Evolutionary conservation across 139 green algal genomes (phyloP).

Genomic region (Pleodorina starrii): DNA sequence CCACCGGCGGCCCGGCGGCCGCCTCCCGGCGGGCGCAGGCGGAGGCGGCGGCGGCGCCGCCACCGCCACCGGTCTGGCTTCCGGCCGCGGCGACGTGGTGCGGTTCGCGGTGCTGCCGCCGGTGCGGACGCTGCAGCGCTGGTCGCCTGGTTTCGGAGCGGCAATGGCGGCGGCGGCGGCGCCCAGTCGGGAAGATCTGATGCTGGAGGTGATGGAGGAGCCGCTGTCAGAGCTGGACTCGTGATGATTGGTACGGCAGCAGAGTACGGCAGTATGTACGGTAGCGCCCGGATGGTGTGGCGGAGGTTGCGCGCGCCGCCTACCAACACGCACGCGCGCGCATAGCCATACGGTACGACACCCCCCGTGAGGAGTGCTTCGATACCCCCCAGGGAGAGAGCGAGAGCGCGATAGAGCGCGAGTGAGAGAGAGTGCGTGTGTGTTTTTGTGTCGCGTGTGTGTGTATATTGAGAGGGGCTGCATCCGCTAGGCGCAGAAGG

Average conservation of each 20-base stretch:
- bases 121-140: background rate
- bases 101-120: slow-evolving; percentile 49
- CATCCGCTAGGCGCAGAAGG: too few species aligned
- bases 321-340: too few species aligned
- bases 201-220: slow-evolving; percentile 39
- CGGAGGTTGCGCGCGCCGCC: too few species aligned
- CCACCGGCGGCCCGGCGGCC: background rate
- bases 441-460: too few species aligned
- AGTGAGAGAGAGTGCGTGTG: too few species aligned
- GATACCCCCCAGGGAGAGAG: too few species aligned
- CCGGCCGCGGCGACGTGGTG: background rate
- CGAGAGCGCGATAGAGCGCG: too few species aligned
- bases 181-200: slow-evolving; percentile 23
- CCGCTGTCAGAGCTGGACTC: slow-evolving; percentile 15
- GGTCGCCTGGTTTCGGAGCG: background rate
- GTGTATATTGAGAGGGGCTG: too few species aligned
- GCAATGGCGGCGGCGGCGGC: background rate
- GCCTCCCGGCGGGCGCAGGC: background rate
- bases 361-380: too few species aligned
- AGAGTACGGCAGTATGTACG: too few species aligned
- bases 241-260: background rate
- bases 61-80: slow-evolving; percentile 2
- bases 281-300: too few species aligned
- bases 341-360: too few species aligned
- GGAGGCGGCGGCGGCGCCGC: background rate